Base-by-base conservation (phyloP, 257 asterid genomes). In the Nyctanthes arbortristis region DNA sequence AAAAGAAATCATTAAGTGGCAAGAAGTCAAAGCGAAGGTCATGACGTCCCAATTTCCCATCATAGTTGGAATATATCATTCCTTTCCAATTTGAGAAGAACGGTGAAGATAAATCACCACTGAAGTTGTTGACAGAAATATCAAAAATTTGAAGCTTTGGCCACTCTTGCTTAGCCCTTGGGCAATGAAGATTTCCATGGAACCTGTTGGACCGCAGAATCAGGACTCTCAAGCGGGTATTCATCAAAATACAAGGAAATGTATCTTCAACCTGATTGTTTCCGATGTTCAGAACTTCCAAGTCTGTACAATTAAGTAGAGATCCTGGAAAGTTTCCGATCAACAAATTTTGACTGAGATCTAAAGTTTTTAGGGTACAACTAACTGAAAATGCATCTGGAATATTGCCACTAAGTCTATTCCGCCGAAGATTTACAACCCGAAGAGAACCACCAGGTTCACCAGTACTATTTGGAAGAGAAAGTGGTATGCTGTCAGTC, bases 211-310 rank as follows among this genome's bases (percentile, higher is more conserved):
- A 58, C 29, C 79, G 72, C 14, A 84, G 24, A 24, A 33, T 69
- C 8, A 80, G 67, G 16, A 81, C 78, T 0, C 69, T 75, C 16
- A 81, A 69, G 13, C 5, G 70, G 4, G 81, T 39, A 73, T 55
- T 58, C 25, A 14, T 66, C 65, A 72, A 27, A 65, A 68, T 72
- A 61, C 82, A 82, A 0, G 96, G 96, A 37, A 84, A 77, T 2
- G 4, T 36, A 36, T 87, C 90, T 12, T 71, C 56, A 0, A 85
- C 54, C 4, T 5, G 55, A 63, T 85, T 87, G 63, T 39, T 59
- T 32, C 86, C 91, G 3, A 87, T 63, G 27, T 87, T 79, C 68
- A 87, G 57, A 22, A 85, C 86, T 71, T 84, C 78, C 18, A 82
- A 20, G 10, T 49, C 24, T 8, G 2, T 13, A 69, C 96, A 88